These are phyloP conservation scores for Exophiala xenobiotica DNA, from an alignment of 2,329 filamentous ascomycete species.

Conservation along the genomic window DNA sequence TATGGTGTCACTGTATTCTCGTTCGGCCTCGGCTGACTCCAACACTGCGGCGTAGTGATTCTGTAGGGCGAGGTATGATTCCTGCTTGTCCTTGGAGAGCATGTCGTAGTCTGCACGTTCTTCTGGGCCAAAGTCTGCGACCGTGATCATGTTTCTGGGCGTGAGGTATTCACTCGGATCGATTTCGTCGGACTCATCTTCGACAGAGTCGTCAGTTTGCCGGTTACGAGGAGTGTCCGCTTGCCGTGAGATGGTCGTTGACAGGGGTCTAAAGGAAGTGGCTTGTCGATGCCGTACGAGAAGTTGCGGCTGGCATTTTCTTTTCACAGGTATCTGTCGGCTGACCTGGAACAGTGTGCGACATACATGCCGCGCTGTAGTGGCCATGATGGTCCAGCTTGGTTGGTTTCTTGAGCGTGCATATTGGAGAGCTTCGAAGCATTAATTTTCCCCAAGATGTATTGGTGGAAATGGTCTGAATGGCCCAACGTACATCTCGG, in stretches of 20 bases:
- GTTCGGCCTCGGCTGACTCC: conserved; percentile 18
- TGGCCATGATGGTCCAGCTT: conserved; percentile 26
- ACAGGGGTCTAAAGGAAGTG: conserved; percentile 21
- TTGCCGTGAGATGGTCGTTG: conserved; percentile 15
- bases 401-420: conserved; percentile 2
- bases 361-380: conserved; percentile 28
- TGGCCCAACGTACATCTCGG: conserved; percentile 6
- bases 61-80: conserved; percentile 23
- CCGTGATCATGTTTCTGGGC: conserved; percentile 18
- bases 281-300: conserved; percentile 8
- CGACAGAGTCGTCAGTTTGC: conserved; percentile 3
- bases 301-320: conserved; percentile 20
- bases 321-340: conserved; percentile 23
- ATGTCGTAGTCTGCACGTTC: conserved; percentile 30
- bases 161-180: conserved; percentile 20
- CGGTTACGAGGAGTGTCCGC: conserved; percentile 10
- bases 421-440: conserved; percentile 15
- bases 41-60: conserved; percentile 28
- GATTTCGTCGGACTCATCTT: conserved; percentile 10
- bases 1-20: conserved; percentile 1
- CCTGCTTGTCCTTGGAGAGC: conserved; percentile 22
- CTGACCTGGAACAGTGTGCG: conserved; percentile 25
- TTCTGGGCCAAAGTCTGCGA: conserved; percentile 24
- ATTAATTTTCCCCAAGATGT: conserved; percentile 14
- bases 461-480: not conserved